Evolutionary conservation across 345 rosid species (phyloP).

Genomic region (Salix udensis): DNA sequence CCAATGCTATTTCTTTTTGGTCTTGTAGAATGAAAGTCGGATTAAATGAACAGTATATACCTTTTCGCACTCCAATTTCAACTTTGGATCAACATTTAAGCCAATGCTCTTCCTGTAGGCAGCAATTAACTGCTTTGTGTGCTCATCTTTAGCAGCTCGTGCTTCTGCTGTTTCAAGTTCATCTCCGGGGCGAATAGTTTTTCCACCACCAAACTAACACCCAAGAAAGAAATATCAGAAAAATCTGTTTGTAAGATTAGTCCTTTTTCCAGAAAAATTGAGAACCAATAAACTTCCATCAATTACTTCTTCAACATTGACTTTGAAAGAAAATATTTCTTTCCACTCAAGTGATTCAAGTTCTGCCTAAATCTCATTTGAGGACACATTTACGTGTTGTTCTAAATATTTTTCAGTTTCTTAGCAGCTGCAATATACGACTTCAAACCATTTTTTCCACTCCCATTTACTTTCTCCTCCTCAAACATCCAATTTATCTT

Average conservation of each 20-base stretch:
- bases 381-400: background rate
- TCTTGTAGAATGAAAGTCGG: background rate
- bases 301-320: background rate
- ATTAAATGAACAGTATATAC: slow-evolving; percentile 26
- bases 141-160: slow-evolving; percentile 61
- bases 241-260: background rate
- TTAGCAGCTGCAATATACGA: too few relatives aligned
- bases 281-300: slow-evolving; percentile 3
- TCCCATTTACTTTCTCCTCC: background rate
- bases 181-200: slow-evolving; percentile 72
- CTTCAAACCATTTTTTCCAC: too few relatives aligned
- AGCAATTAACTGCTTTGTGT: slow-evolving; percentile 54
- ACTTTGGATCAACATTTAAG: slow-evolving; percentile 61
- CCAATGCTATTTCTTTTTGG: background rate
- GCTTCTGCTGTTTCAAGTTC: slow-evolving; percentile 71
- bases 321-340: background rate
- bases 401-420: too few relatives aligned
- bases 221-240: slow-evolving; percentile 16
- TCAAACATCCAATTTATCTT: background rate
- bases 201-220: slow-evolving; percentile 82
- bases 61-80: slow-evolving; percentile 78
- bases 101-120: slow-evolving; percentile 68
- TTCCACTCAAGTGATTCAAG: background rate
- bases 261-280: background rate
- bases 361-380: background rate